Evolutionary conservation across 495 filamentous ascomycete species (phyloP).

Genomic region (Daldinia loculata): DNA sequence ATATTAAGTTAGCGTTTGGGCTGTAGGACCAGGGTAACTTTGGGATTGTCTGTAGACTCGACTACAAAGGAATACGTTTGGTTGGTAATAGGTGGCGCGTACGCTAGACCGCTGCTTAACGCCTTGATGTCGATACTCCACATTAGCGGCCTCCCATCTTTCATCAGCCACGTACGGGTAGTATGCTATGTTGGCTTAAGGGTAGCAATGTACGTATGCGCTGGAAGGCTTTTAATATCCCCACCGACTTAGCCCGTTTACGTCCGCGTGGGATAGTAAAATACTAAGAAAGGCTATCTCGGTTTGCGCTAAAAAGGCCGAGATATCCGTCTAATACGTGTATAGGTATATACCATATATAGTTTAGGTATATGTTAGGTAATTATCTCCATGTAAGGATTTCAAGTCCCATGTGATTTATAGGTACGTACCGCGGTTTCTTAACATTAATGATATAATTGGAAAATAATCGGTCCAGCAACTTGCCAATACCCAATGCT

Average conservation of each 20-base stretch:
- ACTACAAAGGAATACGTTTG: neutral
- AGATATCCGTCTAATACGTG: slow-evolving; percentile 10
- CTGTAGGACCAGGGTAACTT: too few relatives aligned
- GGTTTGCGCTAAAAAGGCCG: slow-evolving; percentile 32
- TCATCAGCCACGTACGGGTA: slow-evolving; percentile 37
- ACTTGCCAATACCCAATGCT: neutral
- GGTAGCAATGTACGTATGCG: slow-evolving; percentile 4
- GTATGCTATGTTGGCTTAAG: slow-evolving; percentile 2
- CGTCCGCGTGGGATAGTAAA: neutral
- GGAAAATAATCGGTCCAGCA: neutral
- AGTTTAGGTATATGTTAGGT: neutral
- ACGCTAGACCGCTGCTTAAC: slow-evolving; percentile 29
- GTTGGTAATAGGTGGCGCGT: neutral
- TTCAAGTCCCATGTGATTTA: neutral
- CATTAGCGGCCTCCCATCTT: slow-evolving; percentile 35
- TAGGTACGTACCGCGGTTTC: neutral
- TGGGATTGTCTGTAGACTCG: too few relatives aligned
- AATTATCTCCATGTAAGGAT: neutral
- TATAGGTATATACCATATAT: neutral
- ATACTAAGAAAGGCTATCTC: neutral
- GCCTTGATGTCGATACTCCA: neutral
- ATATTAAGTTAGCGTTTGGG: too few relatives aligned
- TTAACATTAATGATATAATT: neutral
- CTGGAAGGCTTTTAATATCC: slow-evolving; percentile 5
- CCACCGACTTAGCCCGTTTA: slow-evolving; percentile 8